Conservation (phyloP, 192 early-diverging fungal genomes). For the Mortierella alpina region DNA sequence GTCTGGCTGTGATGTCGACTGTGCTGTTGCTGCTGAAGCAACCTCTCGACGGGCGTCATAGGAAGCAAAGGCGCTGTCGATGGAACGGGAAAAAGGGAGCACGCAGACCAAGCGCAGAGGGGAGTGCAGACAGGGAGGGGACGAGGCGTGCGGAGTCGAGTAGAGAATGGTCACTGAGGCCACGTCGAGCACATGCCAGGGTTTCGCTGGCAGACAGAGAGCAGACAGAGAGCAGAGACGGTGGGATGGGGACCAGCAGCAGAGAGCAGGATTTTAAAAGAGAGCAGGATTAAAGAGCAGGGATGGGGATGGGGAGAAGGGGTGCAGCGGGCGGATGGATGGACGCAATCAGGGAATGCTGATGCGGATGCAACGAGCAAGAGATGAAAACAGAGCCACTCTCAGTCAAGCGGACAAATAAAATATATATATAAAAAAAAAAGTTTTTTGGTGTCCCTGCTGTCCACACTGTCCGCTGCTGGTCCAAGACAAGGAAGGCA, state of each 20-base stretch:
- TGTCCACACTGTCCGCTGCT: no score
- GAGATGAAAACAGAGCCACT: neutral
- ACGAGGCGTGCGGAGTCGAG: neutral
- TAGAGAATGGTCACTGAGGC: neutral
- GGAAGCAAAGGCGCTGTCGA: neutral
- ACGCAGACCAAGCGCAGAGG: neutral
- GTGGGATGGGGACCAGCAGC: no score
- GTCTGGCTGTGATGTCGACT: neutral
- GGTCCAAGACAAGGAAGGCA: no score
- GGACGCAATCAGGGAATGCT: neutral
- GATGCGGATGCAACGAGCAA: neutral
- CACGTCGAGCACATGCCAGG: neutral
- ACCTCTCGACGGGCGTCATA: conserved; percentile 26
- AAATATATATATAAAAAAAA: no score
- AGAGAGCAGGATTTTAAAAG: no score
- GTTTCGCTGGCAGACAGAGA: neutral
- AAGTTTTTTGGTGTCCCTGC: no score
- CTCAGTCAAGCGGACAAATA: neutral
- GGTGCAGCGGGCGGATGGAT: neutral
- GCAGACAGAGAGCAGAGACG: neutral
- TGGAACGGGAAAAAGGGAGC: neutral
- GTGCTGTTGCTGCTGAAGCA: conserved; percentile 27
- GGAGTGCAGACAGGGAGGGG: neutral
- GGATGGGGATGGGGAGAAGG: no score
- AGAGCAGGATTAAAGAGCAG: no score